A percentile compares a stretch with the other conserved stretches of the same genome.
phyloP scores from a whole-genome alignment of 179 eudicot genomes.

The Nepenthes alata region DNA sequence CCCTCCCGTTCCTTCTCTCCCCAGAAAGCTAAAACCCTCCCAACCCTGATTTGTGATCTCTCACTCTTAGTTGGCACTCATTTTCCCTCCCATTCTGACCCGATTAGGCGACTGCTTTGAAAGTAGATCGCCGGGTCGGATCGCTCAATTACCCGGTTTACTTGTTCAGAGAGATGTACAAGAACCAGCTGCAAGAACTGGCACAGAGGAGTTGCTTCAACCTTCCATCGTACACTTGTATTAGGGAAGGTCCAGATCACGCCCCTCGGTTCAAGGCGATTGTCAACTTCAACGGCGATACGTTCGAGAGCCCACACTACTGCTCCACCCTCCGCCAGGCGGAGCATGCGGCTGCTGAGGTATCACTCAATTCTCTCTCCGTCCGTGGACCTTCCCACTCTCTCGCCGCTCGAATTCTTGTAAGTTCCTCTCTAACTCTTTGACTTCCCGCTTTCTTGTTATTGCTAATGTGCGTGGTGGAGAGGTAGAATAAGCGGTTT shows the following conservation, averaged over 20 bases:
- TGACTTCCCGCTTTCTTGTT: neutral
- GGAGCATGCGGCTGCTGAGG: conserved; percentile 41
- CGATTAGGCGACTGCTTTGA: too few relatives aligned
- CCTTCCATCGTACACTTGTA: conserved; percentile 30
- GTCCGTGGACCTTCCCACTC: conserved; percentile 42
- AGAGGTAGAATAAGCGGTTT: too few relatives aligned
- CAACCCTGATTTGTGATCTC: too few relatives aligned
- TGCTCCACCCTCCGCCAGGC: conserved; percentile 43
- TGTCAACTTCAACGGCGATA: conserved; percentile 36
- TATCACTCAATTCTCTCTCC: conserved; percentile 36
- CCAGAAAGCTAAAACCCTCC: too few relatives aligned
- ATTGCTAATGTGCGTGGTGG: too few relatives aligned
- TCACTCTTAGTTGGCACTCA: too few relatives aligned
- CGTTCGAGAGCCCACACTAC: conserved; percentile 30
- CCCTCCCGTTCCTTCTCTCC: too few relatives aligned
- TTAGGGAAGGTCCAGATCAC: conserved; percentile 43
- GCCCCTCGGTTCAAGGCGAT: conserved; percentile 39
- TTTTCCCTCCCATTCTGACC: too few relatives aligned
- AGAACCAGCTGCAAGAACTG: conserved; percentile 45
- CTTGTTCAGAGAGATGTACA: conserved; percentile 18
- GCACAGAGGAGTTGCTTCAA: conserved; percentile 44
- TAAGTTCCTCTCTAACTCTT: conserved; percentile 7
- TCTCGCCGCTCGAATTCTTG: conserved; percentile 42
- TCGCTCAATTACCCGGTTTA: neutral
- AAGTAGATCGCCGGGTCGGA: neutral